Base-by-base conservation (phyloP, 306 rosid species). In the Rosa rugosa region DNA sequence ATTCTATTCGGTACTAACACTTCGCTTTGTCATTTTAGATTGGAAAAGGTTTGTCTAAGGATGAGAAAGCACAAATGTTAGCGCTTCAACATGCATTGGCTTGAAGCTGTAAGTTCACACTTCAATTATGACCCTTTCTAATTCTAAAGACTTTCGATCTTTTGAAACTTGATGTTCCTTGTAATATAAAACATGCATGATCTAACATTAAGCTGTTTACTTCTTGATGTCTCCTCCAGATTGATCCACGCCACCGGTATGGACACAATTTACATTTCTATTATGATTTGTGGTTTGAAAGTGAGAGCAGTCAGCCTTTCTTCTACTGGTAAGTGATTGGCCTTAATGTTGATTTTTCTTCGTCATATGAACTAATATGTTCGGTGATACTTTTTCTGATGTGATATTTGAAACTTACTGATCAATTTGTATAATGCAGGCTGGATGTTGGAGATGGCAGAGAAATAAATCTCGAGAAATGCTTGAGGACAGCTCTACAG, bases 81-180 rank as follows among this genome's bases (percentile, higher is more conserved):
- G 97, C 99, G 72, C 94, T 91, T 10, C 97, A 89, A 76, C 99
- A n/a, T n/a, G n/a, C n/a, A 95, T 80, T 95, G 99, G 99, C 99
- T 95, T 64, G 99, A 95, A 85, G 93, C 95, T 77, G 95, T 92
- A 83, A 87, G 93, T 74, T 0, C 31, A 44, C 34, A 20, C 57
- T 34, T 76, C 16, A 11, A 68, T 20, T 25, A 54, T 77, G 40
- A 22, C 41, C 56, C 5, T 20, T 51, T 44, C 8, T 79, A 49
- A 44, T 1, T 3, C 38, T 20, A n/a, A 14, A 36, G 12, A 16
- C 44, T 44, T 31, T 31, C 3, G 34, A 31, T 22, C 25, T n/a
- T 1, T n/a, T 11, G 17, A 10, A 68, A 34, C 8, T n/a, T 38
- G 8, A 3, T 17, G 38, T 14, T 47, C 40, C 34, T 71, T 47